Evolutionary conservation across 495 filamentous ascomycete genomes (phyloP), one percentile per base, ranked within the genome.

Genomic region (Mytilinidion resinicola): DNA sequence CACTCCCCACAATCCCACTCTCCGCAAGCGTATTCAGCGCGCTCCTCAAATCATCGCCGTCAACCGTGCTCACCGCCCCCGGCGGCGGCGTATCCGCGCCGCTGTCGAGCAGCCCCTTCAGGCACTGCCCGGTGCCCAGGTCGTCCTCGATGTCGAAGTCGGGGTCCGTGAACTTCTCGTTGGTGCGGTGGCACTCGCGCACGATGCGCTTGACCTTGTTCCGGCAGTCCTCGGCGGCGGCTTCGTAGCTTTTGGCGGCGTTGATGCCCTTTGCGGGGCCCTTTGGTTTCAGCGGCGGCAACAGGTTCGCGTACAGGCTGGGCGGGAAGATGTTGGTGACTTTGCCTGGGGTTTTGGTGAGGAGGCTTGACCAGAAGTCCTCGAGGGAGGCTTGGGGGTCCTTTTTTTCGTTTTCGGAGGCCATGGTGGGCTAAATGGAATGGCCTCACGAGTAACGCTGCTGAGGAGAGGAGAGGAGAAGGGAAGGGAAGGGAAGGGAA

Each of bases 131-230:
- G 0, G 20, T 33, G 0, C 49, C 20, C 19, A 38, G 21, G 66
- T 95, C 90, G 50, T 79, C 74, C 63, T 90, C 88, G 48, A 96
- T 84, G 67, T 96, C 88, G 66, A 96, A 96, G 68, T 92, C 83
- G 15, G 85, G 81, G 71, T 96, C 91, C 2, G 85, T 81, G 66
- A 95, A 96, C 71, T 92, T 95, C 69, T 90, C 85, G 68, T 96
- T 96, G 51, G 91, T 78, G 4, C 88, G 80, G 21, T 83, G 76
- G 70, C 90, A 96, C 72, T 96, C 90, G 59, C 77, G 82, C 4
- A 86, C 81, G 65, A 96, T 95, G 62, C 87, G 85, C 39, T 82
- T 81, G 9, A 96, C 91, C 46, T 89, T 88, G 48, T 77, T 78
- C 51, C 75, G 72, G 72, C 92, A 96, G 44, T 82, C 79, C 5